These are phyloP conservation scores for Phylloporus gajari DNA, from an alignment of 1,284 basidiomycete species.

Conservation along the genomic window DNA sequence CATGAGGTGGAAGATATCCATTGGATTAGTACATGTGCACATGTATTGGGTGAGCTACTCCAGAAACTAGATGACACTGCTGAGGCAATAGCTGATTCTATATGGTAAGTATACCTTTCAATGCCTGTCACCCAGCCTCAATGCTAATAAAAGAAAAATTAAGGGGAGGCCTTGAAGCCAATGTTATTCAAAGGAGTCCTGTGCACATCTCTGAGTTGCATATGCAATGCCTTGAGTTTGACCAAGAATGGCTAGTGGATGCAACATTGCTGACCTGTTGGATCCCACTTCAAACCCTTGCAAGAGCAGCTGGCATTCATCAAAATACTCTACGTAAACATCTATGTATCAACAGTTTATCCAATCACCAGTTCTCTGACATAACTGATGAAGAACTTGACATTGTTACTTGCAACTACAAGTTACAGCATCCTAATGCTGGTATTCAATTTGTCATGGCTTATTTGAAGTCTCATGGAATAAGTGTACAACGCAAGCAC, in stretches of 20 bases:
- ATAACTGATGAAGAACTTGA: constrained; percentile 1
- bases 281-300: neutral
- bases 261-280: neutral
- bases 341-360: neutral
- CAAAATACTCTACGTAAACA: too few relatives aligned
- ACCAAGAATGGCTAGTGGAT: neutral
- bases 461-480: constrained; percentile 4
- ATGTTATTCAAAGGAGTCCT: neutral
- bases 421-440: constrained; percentile 1
- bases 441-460: constrained; percentile 9
- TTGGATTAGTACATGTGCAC: constrained; percentile 4
- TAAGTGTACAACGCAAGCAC: constrained; percentile 1
- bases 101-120: too few relatives aligned
- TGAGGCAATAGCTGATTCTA: too few relatives aligned
- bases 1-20: constrained; percentile 10
- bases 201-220: neutral
- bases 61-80: too few relatives aligned
- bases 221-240: too few relatives aligned
- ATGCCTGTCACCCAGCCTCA: neutral
- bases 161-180: too few relatives aligned
- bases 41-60: neutral
- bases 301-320: neutral
- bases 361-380: neutral
- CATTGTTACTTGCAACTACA: constrained; percentile 7
- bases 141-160: too few relatives aligned